phyloP scores from a whole-genome alignment of 1,284 basidiomycete genomes.

The Hortiboletus rubellus region DNA sequence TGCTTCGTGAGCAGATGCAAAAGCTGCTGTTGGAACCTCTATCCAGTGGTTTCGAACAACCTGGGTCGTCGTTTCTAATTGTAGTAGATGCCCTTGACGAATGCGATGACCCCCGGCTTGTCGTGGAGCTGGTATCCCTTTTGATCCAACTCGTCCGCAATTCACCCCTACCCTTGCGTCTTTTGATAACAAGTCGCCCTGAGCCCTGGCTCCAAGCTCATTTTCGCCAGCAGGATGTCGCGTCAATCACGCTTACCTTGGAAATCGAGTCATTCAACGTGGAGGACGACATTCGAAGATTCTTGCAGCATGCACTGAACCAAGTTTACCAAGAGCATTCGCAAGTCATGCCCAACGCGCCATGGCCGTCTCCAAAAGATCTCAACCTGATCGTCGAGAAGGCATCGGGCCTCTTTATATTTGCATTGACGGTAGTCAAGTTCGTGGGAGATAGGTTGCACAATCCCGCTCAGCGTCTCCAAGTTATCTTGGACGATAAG shows the following conservation, averaged over 20 bases:
- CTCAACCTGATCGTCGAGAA: constrained; percentile 17
- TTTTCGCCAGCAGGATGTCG: constrained; percentile 8
- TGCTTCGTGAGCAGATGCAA: constrained; percentile 24
- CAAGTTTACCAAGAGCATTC: constrained; percentile 6
- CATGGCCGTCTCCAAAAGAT: constrained; percentile 19
- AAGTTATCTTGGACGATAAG: constrained; percentile 12
- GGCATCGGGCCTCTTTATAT: constrained; percentile 27
- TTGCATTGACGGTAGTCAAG: constrained; percentile 25
- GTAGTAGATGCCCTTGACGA: constrained; percentile 26
- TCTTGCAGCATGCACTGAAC: constrained; percentile 10
- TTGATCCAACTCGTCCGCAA: constrained; percentile 8
- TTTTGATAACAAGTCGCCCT: constrained; percentile 19
- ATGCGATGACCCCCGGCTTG: constrained; percentile 20
- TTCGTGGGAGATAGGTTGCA: constrained; percentile 19
- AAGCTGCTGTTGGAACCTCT: constrained; percentile 16
- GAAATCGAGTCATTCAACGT: constrained; percentile 19
- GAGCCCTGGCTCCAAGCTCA: constrained; percentile 18
- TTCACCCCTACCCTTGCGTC: constrained; percentile 12
- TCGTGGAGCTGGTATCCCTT: constrained; percentile 14
- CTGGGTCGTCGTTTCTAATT: constrained; percentile 8
- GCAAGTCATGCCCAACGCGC: constrained; percentile 4
- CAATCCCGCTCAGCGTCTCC: constrained; percentile 15
- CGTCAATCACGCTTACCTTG: constrained; percentile 2
- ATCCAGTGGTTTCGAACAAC: neutral
- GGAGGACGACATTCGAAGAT: constrained; percentile 21